These are phyloP conservation scores for Tulasnella sp. DNA, from an alignment of 768 basidiomycete genomes.

Conservation along the genomic window DNA sequence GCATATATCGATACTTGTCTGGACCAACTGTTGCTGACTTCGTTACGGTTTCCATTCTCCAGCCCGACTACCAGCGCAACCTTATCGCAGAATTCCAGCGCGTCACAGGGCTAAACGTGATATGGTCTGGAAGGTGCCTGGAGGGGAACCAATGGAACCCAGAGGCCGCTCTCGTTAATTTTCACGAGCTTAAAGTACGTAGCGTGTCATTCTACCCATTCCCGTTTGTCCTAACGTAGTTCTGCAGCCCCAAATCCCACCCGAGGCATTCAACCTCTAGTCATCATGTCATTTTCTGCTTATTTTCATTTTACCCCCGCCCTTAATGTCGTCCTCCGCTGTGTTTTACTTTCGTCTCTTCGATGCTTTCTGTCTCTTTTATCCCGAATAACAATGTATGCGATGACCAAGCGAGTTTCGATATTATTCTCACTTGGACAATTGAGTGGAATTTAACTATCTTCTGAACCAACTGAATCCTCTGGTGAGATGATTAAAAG, in stretches of 20 bases:
- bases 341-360: not conserved
- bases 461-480: not conserved
- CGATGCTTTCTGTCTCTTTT: not conserved
- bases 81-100: conserved; percentile 62
- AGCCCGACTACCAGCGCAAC: conserved; percentile 65
- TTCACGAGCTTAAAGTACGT: conserved; percentile 56
- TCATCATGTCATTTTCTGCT: not conserved
- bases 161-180: conserved; percentile 71
- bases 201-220: not conserved
- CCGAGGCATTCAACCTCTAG: conserved; percentile 28
- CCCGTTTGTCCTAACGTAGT: not conserved
- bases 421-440: not conserved
- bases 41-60: not conserved
- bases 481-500: not conserved
- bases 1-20: conserved; percentile 29
- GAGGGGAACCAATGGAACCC: conserved; percentile 79
- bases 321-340: not conserved
- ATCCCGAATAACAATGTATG: not conserved
- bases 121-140: conserved; percentile 78
- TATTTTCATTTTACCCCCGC: not conserved
- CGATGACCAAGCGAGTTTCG: not conserved
- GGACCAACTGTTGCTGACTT: conserved; percentile 14
- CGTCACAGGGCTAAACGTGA: conserved; percentile 68
- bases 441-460: not conserved
- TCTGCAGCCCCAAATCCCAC: conserved; percentile 26